Evolutionary conservation across 2,329 filamentous ascomycete species (phyloP).

Genomic region (Colletotrichum sp.): DNA sequence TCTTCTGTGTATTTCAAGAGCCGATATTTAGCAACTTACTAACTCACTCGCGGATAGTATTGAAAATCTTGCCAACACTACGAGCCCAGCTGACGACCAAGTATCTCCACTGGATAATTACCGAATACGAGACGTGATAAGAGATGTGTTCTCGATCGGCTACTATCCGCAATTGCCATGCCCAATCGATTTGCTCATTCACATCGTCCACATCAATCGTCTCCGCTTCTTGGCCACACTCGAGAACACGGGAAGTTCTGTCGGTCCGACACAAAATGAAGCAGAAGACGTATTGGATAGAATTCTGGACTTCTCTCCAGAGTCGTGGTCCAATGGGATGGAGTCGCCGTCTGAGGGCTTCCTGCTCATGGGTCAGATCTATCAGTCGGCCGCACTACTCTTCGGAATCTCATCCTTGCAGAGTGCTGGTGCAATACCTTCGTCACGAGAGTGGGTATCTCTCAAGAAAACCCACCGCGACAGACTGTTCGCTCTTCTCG

Average conservation of each 20-base stretch:
- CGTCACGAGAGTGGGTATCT: slow-evolving; percentile 5
- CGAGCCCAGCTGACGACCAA: slow-evolving; percentile 37
- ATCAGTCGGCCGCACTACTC: slow-evolving; percentile 34
- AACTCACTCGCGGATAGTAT: slow-evolving; percentile 26
- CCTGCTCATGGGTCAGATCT: slow-evolving; percentile 26
- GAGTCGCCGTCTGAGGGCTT: not conserved
- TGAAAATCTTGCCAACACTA: slow-evolving; percentile 39
- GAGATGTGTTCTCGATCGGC: slow-evolving; percentile 27
- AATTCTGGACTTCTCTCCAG: slow-evolving; percentile 33
- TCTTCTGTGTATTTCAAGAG: not conserved
- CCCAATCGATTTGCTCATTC: slow-evolving; percentile 33
- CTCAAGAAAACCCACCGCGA: slow-evolving; percentile 11
- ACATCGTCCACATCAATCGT: slow-evolving; percentile 39
- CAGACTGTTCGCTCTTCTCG: slow-evolving; percentile 25
- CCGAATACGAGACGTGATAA: slow-evolving; percentile 30
- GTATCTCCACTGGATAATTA: slow-evolving; percentile 19
- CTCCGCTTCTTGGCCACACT: slow-evolving; percentile 32
- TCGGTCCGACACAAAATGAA: not conserved
- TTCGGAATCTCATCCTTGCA: slow-evolving; percentile 42
- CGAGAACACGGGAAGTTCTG: slow-evolving; percentile 9
- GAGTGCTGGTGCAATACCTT: slow-evolving; percentile 31
- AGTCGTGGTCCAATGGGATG: slow-evolving; percentile 30
- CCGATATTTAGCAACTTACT: not conserved
- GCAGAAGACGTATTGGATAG: not conserved
- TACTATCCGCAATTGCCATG: slow-evolving; percentile 32